Base-by-base conservation (phyloP, 306 rosid genomes). In the Glycine tomentella region DNA sequence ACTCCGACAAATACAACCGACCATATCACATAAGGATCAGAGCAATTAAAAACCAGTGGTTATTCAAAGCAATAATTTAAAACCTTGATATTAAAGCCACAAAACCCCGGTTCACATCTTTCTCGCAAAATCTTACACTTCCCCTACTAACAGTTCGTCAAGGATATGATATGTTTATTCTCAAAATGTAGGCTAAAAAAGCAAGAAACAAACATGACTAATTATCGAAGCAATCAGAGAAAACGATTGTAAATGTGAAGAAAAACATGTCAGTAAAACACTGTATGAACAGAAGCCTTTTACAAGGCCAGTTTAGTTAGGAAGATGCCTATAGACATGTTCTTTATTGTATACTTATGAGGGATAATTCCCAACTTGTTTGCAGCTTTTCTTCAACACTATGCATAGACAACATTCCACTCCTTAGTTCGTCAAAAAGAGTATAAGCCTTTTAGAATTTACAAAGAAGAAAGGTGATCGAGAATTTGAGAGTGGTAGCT, bases 301-400 rank as follows among this genome's bases (percentile, higher is more conserved):
- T 52, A 73, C 82, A 66, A 78, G 88, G 90, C 83, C 55, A 70
- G 83, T 71, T 69, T 74, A 58, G 89, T 82, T 34, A 63, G 86
- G 84, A 80, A 87, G 83, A 90, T 80, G 83, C 85, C 74, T 75
- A 25, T 25, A 64, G 67, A 78, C 72, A 53, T 20, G 20, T 56
- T 84, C 75, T 80, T 90, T 85, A 84, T 84, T 85, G 84, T 85
- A 77, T 80, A 78, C 86, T 85, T 79, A 58, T 8, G 69, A 3
- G 83, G 80, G 83, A 81, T 50, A 34, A 58, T 42, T 89, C 86
- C 85, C 89, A 73, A 83, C 79, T 79, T 66, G 83, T 73, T 68
- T 63, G 87, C 84, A 82, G 90, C 79, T 90, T 86, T 86, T 86
- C 87, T 78, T 92, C 86, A 78, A 81, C 84, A 75, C 74, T 83